Base-by-base conservation (phyloP, 371 early-diverging fungal species). In the Mucor indicus region DNA sequence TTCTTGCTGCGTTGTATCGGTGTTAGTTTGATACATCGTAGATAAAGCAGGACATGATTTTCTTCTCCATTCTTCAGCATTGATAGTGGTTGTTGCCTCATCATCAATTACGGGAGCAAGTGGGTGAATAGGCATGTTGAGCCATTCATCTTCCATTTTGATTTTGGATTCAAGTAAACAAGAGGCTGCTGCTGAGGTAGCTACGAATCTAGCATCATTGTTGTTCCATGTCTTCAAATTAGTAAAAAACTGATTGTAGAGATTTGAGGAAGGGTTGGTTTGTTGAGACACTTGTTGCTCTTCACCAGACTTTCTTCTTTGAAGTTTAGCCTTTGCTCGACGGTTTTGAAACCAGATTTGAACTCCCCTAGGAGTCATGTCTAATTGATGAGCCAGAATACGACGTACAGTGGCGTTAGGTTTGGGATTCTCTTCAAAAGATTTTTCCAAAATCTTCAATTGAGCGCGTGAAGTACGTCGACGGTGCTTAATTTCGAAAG, bases 301-400 rank as follows among this genome's bases (percentile, higher is more conserved):
- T 32, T 40, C 40, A 9, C 42, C 48, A 2, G 36, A 44, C 21
- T 55, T 59, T 24, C 60, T 60, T 44, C 57, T 31, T 35, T 45
- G 53, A 12, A 53, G 65, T 57, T 80, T 80, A 36, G 69, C 72
- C 64, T 91, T 93, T 21, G 92, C 91, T 35, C 95, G 77, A 37
- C 89, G 77, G 74, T 95, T 95, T 59, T 95, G 95, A 70, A 95
- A 95, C 95, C 95, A 93, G 38, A 93, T 86, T 62, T 95, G 91
- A 9, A 94, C 87, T 4, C 80, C 77, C 32, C 93, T 77, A 17
- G 84, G 81, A 19, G 88, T 84, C 91, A 93, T 92, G 31, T 75
- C 75, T n/a, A 92, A 66, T 51, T 86, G 71, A 27, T 68, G 68
- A 4, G 85, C 84, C 21, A 94, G 79, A 19, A 68, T 61, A 44